Base-by-base conservation (phyloP, 768 basidiomycete genomes). In the Collybiopsis luxurians region DNA sequence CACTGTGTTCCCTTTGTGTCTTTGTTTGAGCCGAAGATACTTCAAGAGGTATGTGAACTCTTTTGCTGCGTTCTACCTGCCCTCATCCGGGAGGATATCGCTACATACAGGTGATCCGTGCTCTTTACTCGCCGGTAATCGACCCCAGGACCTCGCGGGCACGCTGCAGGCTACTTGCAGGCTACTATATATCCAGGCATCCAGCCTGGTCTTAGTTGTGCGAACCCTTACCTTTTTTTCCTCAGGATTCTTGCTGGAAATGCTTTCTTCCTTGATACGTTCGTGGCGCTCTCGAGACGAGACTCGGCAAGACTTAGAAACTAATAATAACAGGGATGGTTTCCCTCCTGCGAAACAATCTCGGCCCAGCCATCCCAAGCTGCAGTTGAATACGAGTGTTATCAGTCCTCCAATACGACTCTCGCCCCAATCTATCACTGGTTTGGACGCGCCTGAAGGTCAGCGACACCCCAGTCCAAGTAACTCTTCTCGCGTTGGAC, bases 381-480 rank as follows among this genome's bases (percentile, higher is more conserved):
- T 54, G 15, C 39, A 54, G 42, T 40, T 54, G 19, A 54, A 54
- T 27, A 54, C 53, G 26, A n/a, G 27, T 13, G 30, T 28, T 30
- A 49, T 56, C 19, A 30, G 55, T 48, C 19, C 28, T 68, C 57
- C 70, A 69, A 24, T 73, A 68, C 48, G 69, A 72, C 72, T 69
- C 71, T 30, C 65, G 63, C n/a, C 70, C 71, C 50, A 65, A 63
- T 4, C 63, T 69, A 3, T 60, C 67, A 52, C 50, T 17, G 52
- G 39, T 53, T 27, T 67, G 67, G n/a, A 73, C 66, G 58, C 30
- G 19, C 9, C 30, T 11, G 51, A 53, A 13, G 17, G 17, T 12
- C 38, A 24, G 24, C 31, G 36, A 27, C 49, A 30, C 65, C 66
- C 42, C 56, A 71, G 57, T 63, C 67, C 55, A 60, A 72, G 60